Percentiles rank a stretch among this genome's conserved stretches.
These are phyloP conservation scores for Alternaria rosae DNA, from an alignment of 2,329 filamentous ascomycete species.

Conservation along the genomic window DNA sequence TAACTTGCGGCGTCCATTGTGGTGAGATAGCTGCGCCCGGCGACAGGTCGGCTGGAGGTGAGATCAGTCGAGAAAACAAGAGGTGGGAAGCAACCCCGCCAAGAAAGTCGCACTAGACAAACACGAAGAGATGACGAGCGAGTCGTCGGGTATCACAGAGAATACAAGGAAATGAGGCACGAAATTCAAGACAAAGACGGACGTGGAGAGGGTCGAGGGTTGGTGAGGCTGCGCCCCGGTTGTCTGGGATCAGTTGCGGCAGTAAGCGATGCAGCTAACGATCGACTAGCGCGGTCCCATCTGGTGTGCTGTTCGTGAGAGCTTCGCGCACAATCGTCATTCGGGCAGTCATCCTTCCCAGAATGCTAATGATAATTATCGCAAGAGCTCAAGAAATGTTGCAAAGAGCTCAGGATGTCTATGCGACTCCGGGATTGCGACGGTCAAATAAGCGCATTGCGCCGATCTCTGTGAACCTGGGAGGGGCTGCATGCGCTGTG, in stretches of 20 bases:
- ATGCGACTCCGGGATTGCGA: neutral
- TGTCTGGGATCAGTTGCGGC: constrained; percentile 14
- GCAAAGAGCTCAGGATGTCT: neutral
- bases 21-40: constrained; percentile 31
- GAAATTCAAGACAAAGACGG: constrained; percentile 1
- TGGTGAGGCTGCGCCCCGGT: constrained; percentile 13
- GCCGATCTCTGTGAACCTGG: neutral
- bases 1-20: constrained; percentile 60
- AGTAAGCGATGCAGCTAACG: constrained; percentile 17
- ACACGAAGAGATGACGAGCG: constrained; percentile 4
- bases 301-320: constrained; percentile 28
- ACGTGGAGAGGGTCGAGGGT: constrained; percentile 18
- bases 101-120: neutral
- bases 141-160: constrained; percentile 32
- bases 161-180: constrained; percentile 8
- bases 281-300: constrained; percentile 15
- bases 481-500: constrained; percentile 10
- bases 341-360: neutral
- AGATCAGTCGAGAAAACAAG: constrained; percentile 1
- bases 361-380: neutral
- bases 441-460: neutral
- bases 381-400: neutral
- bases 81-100: neutral
- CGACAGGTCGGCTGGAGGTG: neutral
- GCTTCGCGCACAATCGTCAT: constrained; percentile 24